These are phyloP conservation scores for Pythium pyrilobum DNA, from an alignment of 352 stramenopile genomes.

Conservation along the genomic window DNA sequence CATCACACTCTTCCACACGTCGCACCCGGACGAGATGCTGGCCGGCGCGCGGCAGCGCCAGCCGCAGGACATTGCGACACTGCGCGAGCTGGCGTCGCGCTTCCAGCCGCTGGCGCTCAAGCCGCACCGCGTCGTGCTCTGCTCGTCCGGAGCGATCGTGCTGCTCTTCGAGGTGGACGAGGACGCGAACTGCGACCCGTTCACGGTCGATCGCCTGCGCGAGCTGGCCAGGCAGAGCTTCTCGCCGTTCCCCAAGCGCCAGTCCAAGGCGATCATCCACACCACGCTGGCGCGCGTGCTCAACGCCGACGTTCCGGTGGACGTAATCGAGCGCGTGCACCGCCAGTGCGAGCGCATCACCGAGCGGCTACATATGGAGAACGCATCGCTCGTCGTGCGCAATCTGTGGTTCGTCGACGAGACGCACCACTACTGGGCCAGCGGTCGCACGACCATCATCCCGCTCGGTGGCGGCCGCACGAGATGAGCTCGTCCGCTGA, in stretches of 20 bases:
- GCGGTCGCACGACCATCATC: slow-evolving; percentile 41
- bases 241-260: slow-evolving; percentile 21
- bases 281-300: slow-evolving; percentile 57
- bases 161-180: slow-evolving; percentile 55
- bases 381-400: slow-evolving; percentile 29
- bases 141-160: slow-evolving; percentile 58
- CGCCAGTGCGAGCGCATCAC: slow-evolving; percentile 56
- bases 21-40: slow-evolving; percentile 51
- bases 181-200: slow-evolving; percentile 30
- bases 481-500: neutral
- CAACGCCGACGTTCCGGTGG: slow-evolving; percentile 30
- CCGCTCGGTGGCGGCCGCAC: slow-evolving; percentile 24
- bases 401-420: slow-evolving; percentile 72
- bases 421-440: slow-evolving; percentile 54
- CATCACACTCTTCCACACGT: slow-evolving; percentile 78
- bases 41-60: slow-evolving; percentile 31
- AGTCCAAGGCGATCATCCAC: slow-evolving; percentile 67
- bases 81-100: slow-evolving; percentile 30
- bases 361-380: slow-evolving; percentile 21
- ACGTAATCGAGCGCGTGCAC: slow-evolving; percentile 29
- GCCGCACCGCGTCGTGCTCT: slow-evolving; percentile 48
- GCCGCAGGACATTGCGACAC: slow-evolving; percentile 34
- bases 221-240: slow-evolving; percentile 43
- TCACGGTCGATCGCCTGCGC: slow-evolving; percentile 53
- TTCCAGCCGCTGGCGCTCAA: slow-evolving; percentile 41